Conservation (phyloP, 2,329 filamentous ascomycete species). For the Epichloe elymi region DNA sequence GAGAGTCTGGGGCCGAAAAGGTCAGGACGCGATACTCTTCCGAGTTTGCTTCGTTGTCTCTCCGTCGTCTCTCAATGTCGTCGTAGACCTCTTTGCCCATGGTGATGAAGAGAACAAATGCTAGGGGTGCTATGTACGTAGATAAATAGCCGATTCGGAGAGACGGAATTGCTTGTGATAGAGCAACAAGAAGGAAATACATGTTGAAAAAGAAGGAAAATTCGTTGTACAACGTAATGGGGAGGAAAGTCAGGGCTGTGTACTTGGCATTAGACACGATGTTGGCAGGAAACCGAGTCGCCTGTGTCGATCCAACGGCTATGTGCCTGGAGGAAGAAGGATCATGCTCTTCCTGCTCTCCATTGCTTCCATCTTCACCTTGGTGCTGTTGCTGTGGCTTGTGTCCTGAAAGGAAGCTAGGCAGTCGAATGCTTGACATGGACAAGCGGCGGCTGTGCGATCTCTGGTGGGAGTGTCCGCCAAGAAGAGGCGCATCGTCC, state of each 20-base stretch:
- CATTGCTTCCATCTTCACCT: constrained; percentile 25
- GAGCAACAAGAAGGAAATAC: constrained; percentile 89
- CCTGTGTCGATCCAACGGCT: constrained; percentile 60
- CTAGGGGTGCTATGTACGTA: constrained; percentile 85
- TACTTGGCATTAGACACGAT: constrained; percentile 96
- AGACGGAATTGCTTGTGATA: constrained; percentile 84
- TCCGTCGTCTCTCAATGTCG: constrained; percentile 71
- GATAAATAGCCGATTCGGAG: constrained; percentile 87
- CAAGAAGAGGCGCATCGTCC: constrained; percentile 57
- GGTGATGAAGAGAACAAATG: constrained; percentile 83
- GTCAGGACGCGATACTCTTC: constrained; percentile 71
- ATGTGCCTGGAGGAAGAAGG: constrained; percentile 62
- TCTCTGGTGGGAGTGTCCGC: constrained; percentile 18
- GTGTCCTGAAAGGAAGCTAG: constrained; percentile 47
- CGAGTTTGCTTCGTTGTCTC: constrained; percentile 89
- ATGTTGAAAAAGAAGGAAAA: constrained; percentile 99
- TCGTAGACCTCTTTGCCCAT: constrained; percentile 93
- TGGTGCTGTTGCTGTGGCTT: constrained; percentile 13
- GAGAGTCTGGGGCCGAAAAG: constrained; percentile 46
- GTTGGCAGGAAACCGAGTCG: constrained; percentile 73
- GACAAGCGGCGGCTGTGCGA: constrained; percentile 17
- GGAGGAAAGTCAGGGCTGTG: constrained; percentile 85
- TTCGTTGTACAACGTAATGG: constrained; percentile 91
- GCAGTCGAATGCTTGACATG: constrained; percentile 46
- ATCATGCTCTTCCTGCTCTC: constrained; percentile 42